Conservation (phyloP, 148 eudicot species). For the Camellia sinensis region DNA sequence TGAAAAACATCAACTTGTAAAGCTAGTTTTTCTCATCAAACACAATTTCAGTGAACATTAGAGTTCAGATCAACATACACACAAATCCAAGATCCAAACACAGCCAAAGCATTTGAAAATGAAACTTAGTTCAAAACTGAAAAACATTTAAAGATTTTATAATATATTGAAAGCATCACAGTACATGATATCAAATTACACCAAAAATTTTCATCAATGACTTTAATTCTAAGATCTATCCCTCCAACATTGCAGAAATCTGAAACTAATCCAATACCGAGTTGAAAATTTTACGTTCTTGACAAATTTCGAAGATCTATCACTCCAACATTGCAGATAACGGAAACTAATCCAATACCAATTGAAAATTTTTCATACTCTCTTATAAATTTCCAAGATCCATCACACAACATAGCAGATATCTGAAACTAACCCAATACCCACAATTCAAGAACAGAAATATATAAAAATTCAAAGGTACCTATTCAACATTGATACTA, state of each 20-base stretch:
- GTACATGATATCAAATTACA: neutral
- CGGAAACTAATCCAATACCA: constrained; percentile 5
- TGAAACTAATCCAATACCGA: constrained; percentile 8
- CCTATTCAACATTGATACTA: neutral
- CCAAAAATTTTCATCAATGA: neutral
- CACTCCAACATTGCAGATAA: neutral
- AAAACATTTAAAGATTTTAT: neutral
- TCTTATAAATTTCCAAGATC: too few relatives aligned
- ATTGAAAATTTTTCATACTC: neutral
- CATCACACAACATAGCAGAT: neutral
- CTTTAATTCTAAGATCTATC: neutral
- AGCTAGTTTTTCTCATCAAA: neutral
- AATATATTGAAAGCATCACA: neutral
- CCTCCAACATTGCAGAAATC: neutral
- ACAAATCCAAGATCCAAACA: too few relatives aligned
- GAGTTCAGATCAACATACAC: neutral
- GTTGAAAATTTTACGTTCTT: neutral
- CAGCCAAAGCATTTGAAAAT: neutral
- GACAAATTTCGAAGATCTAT: too few relatives aligned
- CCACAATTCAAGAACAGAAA: neutral
- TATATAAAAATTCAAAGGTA: neutral
- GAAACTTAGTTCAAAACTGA: neutral
- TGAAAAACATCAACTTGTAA: neutral
- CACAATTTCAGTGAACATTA: neutral
- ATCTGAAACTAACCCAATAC: constrained; percentile 1